These are phyloP conservation scores for Elsinoe arachidis DNA, from an alignment of 2,329 filamentous ascomycete genomes.

Conservation along the genomic window DNA sequence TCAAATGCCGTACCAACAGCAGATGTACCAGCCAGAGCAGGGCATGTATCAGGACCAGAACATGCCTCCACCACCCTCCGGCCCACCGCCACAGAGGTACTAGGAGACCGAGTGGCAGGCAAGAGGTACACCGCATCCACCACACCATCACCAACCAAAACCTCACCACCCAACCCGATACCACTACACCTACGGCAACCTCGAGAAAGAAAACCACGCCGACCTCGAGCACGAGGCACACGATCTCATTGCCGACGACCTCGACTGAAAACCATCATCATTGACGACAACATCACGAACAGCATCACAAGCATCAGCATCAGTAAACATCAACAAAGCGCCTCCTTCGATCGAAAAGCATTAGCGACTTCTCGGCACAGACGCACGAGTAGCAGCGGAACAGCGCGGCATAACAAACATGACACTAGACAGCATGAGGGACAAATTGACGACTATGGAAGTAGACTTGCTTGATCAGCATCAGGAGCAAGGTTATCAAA, in stretches of 20 bases:
- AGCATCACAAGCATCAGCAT: slow-evolving; percentile 3
- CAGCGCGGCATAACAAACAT: slow-evolving; percentile 8
- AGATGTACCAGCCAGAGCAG: slow-evolving; percentile 9
- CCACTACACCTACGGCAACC: slow-evolving; percentile 4
- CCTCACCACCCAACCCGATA: background rate
- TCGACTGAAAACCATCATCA: background rate
- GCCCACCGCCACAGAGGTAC: slow-evolving; percentile 20
- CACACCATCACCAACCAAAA: background rate
- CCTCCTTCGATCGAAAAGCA: background rate
- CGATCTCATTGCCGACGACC: slow-evolving; percentile 3
- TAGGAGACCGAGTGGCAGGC: slow-evolving; percentile 2
- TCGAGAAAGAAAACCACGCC: slow-evolving; percentile 5
- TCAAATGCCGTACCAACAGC: slow-evolving; percentile 27
- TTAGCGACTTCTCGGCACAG: background rate
- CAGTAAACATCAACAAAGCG: background rate
- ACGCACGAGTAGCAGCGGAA: background rate
- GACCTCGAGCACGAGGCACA: slow-evolving; percentile 7
- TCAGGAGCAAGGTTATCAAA: background rate
- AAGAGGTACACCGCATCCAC: background rate
- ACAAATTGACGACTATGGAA: background rate
- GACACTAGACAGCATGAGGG: background rate
- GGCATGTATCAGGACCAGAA: slow-evolving; percentile 13
- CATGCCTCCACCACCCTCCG: slow-evolving; percentile 33
- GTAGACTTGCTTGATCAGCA: background rate
- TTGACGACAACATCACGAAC: background rate